Evolutionary conservation across 768 basidiomycete species (phyloP), one percentile per base, ranked within the genome.

Genomic region (Calvatia gigantea): DNA sequence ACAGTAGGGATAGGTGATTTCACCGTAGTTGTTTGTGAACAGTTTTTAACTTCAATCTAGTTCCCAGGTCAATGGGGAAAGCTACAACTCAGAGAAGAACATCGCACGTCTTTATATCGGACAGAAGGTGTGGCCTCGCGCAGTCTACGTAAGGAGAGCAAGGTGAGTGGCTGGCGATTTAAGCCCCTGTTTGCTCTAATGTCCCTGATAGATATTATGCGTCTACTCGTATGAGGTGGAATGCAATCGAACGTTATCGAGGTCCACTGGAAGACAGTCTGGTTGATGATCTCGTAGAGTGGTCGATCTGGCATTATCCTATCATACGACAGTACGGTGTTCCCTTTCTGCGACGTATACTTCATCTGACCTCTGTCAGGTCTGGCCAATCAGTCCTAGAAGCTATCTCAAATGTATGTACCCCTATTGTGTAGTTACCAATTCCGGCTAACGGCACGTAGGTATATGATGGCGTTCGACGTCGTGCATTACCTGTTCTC

Each of bases 221-320:
- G 60, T 78, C 86, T 15, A 81, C 83, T 8, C 77, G 88, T 15
- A 68, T 89, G 44, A 76, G 78, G 11, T 89, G 87, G 87, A 89
- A 88, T 60, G 82, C 82, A 0, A 77, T 87, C n/a, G 87, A 89
- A 65, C 78, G 88, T 43, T 72, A 71, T 54, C 77, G 86, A 52
- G 80, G 83, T 3, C 65, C 72, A 3, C 68, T 85, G 11, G 84
- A 89, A 66, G 80, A 88, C 61, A 62, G 67, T 14, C 72, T 91
- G 29, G 82, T 91, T 45, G 86, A 88, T 60, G 88, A 91, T 64
- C 69, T 89, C 1, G 74, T 82, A 1, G 81, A 88, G 57, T 91
- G 88, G 88, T 84, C 82, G 1, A 73, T 91, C 68, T 91, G 87
- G 86, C 77, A 86, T 60, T 91, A 89, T 69, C 80, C 86, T 5